Percentiles rank a stretch among this genome's conserved stretches.
Evolutionary conservation across 129 eudicot species (phyloP).

Genomic region (Ambrosia artemisiifolia): DNA sequence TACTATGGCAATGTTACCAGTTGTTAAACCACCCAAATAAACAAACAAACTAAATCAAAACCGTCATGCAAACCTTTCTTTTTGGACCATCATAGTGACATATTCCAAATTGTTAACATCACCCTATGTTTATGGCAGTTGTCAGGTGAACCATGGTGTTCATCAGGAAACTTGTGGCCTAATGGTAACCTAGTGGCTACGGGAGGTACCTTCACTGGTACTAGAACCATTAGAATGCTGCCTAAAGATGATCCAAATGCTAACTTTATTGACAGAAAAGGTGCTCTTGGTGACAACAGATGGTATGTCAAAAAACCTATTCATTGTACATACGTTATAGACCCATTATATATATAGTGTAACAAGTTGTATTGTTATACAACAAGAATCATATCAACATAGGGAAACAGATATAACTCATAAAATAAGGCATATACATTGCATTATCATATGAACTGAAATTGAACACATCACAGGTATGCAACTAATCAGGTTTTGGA

Average conservation of each 20-base stretch:
- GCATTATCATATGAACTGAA: not conserved
- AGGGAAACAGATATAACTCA: no score
- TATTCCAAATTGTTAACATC: not conserved
- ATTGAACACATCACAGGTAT: constrained; percentile 42
- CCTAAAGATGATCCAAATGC: constrained; percentile 33
- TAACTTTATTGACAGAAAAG: constrained; percentile 45
- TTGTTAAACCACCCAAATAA: no score
- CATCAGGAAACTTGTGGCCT: constrained; percentile 60
- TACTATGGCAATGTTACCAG: no score
- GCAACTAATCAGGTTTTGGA: constrained; percentile 51
- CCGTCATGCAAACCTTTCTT: no score
- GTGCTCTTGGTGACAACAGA: constrained; percentile 43
- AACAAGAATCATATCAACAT: no score
- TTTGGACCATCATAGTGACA: no score
- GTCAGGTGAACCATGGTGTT: constrained; percentile 77
- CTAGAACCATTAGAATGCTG: constrained; percentile 42
- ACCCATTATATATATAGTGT: not conserved
- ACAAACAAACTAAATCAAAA: no score
- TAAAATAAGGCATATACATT: not conserved
- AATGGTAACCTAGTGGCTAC: constrained; percentile 62
- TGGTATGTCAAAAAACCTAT: constrained; percentile 41
- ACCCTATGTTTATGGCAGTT: constrained; percentile 33
- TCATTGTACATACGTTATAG: not conserved
- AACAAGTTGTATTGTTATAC: not conserved
- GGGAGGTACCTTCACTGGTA: constrained; percentile 64